Conservation (phyloP, 257 asterid genomes). For the Fraxinus anomala region DNA sequence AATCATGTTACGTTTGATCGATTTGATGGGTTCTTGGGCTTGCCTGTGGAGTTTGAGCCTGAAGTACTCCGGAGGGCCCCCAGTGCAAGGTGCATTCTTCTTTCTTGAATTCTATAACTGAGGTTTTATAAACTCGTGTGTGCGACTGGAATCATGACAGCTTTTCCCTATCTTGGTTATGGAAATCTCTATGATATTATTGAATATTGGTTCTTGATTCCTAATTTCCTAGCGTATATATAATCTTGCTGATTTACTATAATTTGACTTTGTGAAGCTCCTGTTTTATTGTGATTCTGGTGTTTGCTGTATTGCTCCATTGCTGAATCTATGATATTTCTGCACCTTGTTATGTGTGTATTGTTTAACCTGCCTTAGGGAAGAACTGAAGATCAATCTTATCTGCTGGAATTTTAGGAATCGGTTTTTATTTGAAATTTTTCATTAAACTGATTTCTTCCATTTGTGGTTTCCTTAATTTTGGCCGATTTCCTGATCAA, state of each 20-base stretch:
- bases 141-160: conserved; percentile 2
- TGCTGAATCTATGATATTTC: conserved; percentile 17
- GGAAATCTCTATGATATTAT: conserved; percentile 11
- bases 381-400: background rate
- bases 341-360: background rate
- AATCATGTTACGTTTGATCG: conserved; percentile 96
- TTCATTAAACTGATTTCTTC: background rate
- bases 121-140: background rate
- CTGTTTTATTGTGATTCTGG: conserved; percentile 16
- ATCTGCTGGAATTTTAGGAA: conserved; percentile 18
- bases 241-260: background rate
- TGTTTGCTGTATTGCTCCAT: background rate
- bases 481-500: conserved; percentile 13
- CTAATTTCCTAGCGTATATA: background rate
- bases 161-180: conserved; percentile 18
- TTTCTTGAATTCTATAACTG: background rate
- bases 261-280: conserved; percentile 8
- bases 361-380: conserved; percentile 17
- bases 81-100: conserved; percentile 76
- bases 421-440: conserved; percentile 10
- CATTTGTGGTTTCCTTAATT: conserved; percentile 18
- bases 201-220: conserved; percentile 15
- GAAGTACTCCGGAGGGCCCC: conserved; percentile 93
- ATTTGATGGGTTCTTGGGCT: conserved; percentile 94
- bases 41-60: conserved; percentile 98